Conservation (phyloP, 2,329 filamentous ascomycete genomes). For the Clonostachys solani region DNA sequence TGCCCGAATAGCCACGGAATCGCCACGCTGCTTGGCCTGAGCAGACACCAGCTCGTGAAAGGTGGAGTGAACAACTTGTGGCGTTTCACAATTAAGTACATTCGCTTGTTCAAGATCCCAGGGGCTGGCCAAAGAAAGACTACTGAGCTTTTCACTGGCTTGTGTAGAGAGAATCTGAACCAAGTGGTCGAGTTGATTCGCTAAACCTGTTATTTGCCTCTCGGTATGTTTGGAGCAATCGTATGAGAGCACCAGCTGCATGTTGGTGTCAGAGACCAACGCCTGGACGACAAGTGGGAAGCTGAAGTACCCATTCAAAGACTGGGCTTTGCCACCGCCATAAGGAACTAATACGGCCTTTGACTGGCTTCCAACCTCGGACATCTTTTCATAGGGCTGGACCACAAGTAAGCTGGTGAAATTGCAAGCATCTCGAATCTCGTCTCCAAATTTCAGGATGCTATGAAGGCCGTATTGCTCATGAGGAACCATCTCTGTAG, state of each 20-base stretch:
- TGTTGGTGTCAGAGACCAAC: not conserved
- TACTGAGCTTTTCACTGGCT: not conserved
- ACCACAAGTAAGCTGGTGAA: conserved; percentile 9
- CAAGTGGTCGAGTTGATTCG: conserved; percentile 7
- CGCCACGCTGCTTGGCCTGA: not conserved
- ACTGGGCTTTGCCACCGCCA: not conserved
- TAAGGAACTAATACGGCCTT: not conserved
- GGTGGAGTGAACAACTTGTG: not conserved
- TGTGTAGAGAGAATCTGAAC: conserved; percentile 7
- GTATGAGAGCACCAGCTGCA: conserved; percentile 1
- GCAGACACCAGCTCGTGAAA: not conserved
- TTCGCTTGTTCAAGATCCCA: conserved; percentile 1
- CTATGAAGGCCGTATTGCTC: conserved; percentile 12
- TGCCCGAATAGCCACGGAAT: not conserved
- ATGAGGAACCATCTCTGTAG: conserved; percentile 4
- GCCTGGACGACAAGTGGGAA: conserved; percentile 5
- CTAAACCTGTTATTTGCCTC: conserved; percentile 4
- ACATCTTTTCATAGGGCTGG: not conserved
- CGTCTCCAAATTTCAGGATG: conserved; percentile 6
- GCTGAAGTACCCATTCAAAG: conserved; percentile 3
- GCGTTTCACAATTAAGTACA: not conserved
- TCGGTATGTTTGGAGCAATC: conserved; percentile 2
- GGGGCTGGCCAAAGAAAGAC: not conserved
- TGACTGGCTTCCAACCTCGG: not conserved
- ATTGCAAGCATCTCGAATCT: conserved; percentile 5